phyloP scores from a whole-genome alignment of 495 filamentous ascomycete species.

The Chaetomium cochliodes region DNA sequence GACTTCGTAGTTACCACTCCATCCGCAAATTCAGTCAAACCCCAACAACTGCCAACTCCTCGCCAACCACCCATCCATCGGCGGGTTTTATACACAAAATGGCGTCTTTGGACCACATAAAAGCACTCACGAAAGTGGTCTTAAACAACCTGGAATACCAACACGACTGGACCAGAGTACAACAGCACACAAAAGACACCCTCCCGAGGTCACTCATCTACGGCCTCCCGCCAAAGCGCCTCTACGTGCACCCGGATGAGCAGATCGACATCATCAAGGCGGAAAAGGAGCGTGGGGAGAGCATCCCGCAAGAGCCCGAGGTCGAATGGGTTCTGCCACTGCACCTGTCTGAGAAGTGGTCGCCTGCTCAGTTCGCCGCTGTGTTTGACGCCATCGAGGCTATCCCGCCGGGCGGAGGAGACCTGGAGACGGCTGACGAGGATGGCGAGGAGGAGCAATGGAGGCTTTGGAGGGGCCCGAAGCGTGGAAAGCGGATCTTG shows the following conservation, averaged over 20 bases:
- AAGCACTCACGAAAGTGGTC: conserved; percentile 62
- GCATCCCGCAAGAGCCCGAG: conserved; percentile 53
- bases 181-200: conserved; percentile 52
- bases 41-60: not conserved
- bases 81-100: conserved; percentile 22
- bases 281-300: conserved; percentile 39
- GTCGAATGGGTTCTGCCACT: conserved; percentile 86
- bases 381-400: conserved; percentile 74
- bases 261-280: conserved; percentile 74
- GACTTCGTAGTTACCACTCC: too few relatives aligned
- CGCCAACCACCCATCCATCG: not conserved
- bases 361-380: conserved; percentile 65
- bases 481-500: conserved; percentile 67
- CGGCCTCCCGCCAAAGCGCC: conserved; percentile 78
- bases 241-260: conserved; percentile 93
- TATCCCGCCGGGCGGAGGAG: conserved; percentile 40
- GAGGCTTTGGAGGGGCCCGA: conserved; percentile 43
- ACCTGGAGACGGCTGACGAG: conserved; percentile 23
- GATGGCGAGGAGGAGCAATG: conserved; percentile 29
- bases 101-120: conserved; percentile 27
- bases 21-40: not conserved
- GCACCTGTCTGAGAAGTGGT: conserved; percentile 80
- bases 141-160: conserved; percentile 81
- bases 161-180: conserved; percentile 77
- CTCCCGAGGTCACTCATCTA: conserved; percentile 69